These are phyloP conservation scores for Melaleuca quinquenervia DNA, from an alignment of 345 rosid species.

Conservation along the genomic window DNA sequence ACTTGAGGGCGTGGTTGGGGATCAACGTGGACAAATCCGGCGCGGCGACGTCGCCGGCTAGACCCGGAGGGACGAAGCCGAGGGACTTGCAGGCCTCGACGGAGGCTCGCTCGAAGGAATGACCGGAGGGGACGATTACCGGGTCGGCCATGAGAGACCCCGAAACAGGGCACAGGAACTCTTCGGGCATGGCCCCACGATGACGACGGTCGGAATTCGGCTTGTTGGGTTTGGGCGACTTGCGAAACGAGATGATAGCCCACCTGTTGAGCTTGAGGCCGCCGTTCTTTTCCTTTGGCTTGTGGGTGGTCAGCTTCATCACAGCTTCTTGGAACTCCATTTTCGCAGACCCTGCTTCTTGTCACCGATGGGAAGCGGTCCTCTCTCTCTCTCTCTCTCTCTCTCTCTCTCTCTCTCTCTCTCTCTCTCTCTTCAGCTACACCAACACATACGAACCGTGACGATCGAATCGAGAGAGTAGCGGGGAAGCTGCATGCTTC, in stretches of 20 bases:
- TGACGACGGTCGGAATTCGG: not conserved
- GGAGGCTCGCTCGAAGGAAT: conserved; percentile 64
- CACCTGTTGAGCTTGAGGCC: not conserved
- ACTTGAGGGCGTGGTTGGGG: conserved; percentile 74
- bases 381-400: not conserved
- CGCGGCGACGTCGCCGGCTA: conserved; percentile 6
- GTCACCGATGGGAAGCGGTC: too few species aligned
- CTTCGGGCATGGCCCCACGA: conserved; percentile 21
- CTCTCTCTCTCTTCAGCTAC: not conserved
- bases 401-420: not conserved
- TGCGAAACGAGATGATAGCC: conserved; percentile 25
- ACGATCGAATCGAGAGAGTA: not conserved
- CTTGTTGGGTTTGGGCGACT: conserved; percentile 14
- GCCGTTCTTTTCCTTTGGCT: conserved; percentile 1
- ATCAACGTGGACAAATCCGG: conserved; percentile 69
- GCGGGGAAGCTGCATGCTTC: not conserved
- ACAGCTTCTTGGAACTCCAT: conserved; percentile 51
- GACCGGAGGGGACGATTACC: conserved; percentile 84
- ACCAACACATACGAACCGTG: not conserved
- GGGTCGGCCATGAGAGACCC: conserved; percentile 75
- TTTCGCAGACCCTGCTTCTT: not conserved
- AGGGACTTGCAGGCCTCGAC: conserved; percentile 53
- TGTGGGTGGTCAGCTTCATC: conserved; percentile 23
- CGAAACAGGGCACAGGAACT: conserved; percentile 72
- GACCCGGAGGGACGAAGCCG: conserved; percentile 30